Evolutionary conservation across 305 asterid species (phyloP), one percentile per base, ranked within the genome.

Genomic region (Vinca major): DNA sequence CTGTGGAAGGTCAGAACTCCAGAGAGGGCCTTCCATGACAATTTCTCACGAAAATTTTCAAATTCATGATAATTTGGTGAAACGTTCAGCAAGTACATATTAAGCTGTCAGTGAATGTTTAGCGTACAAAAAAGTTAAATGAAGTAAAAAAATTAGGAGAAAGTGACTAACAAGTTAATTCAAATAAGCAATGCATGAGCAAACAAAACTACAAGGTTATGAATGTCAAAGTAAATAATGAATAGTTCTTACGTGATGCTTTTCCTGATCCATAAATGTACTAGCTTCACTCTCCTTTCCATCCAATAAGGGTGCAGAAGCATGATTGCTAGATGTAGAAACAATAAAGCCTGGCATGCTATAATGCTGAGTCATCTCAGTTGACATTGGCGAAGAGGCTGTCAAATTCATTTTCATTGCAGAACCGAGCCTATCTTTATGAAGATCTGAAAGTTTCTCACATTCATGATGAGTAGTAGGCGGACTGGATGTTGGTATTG

Each of bases 201-300:
- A 33, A 41, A 55, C 1, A 10, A 20, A 26, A 54, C 20, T 37
- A 14, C 33, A 36, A 11, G 9, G 36, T 9, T n/a, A 54, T 60
- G 16, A 61, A 39, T 6, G 33, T 16, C 48, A 61, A 37, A 61
- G 26, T 6, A 64, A 53, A 13, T 19, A 52, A 2, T 19, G 49
- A 8, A 63, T 14, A 54, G 41, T 63, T 7, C 19, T 47, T 40
- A 66, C 80, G 70, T 4, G 66, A 66, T 48, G 69, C 67, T 82
- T 86, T 56, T 76, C 83, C 73, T 73, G 83, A 76, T 80, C 81
- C 43, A 39, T 68, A 69, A 71, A 71, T 57, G 78, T 67, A 58
- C 67, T 71, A 74, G 77, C 76, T 43, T 72, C 83, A 43, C 68
- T 72, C 54, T 78, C 91, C 77, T 74, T 73, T 72, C 82, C 58